Conservation (phyloP, 192 early-diverging fungal species). For the Entomortierella parvispora region DNA sequence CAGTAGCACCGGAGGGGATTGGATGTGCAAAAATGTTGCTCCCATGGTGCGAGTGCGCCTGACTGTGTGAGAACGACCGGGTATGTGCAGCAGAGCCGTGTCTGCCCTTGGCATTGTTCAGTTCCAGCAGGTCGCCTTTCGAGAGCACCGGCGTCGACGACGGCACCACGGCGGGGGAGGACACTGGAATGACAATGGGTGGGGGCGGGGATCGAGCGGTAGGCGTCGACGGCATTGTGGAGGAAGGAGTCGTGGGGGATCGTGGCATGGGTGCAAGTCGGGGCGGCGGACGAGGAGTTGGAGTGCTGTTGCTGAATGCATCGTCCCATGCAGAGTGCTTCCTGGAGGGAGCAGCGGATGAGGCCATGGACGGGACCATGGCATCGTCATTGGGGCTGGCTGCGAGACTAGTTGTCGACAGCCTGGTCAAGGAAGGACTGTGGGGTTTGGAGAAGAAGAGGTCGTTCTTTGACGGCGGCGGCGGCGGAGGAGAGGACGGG, state of each 20-base stretch:
- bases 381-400: slow-evolving; percentile 30
- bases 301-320: slow-evolving; percentile 26
- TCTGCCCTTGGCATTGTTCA: slow-evolving; percentile 26
- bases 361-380: slow-evolving; percentile 28
- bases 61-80: slow-evolving; percentile 40
- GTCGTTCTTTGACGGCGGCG: background rate
- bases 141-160: slow-evolving; percentile 1
- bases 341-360: slow-evolving; percentile 3
- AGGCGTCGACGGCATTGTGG: background rate
- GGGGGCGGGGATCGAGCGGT: slow-evolving; percentile 17
- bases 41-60: slow-evolving; percentile 40
- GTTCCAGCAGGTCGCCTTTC: slow-evolving; percentile 7
- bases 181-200: slow-evolving; percentile 2
- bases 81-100: slow-evolving; percentile 25
- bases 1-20: background rate
- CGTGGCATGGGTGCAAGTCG: slow-evolving; percentile 42
- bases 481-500: background rate
- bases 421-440: background rate
- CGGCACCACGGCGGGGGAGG: background rate
- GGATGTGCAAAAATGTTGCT: slow-evolving; percentile 36
- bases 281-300: slow-evolving; percentile 37
- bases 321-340: slow-evolving; percentile 32
- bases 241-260: slow-evolving; percentile 11
- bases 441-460: slow-evolving; percentile 2
- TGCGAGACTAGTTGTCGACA: background rate